Percentiles rank a stretch among this genome's conserved stretches.
phyloP scores from a whole-genome alignment of 2,329 filamentous ascomycete species.

The Tolypocladium paradoxum region DNA sequence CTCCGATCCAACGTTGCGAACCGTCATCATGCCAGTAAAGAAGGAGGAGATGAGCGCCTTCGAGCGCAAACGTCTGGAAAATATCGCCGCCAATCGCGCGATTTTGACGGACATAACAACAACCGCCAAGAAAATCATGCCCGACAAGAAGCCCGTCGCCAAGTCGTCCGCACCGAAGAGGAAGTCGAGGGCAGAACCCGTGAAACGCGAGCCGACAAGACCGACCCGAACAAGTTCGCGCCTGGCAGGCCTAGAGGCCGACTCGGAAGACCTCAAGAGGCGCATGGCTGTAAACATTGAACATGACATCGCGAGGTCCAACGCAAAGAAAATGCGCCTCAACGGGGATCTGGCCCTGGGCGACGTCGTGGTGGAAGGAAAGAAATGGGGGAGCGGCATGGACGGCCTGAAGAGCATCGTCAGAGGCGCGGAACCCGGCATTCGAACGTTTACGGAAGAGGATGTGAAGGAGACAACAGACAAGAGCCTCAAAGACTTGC shows the following conservation, averaged over 20 bases:
- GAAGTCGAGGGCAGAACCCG: conserved; percentile 24
- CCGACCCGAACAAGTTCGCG: conserved; percentile 48
- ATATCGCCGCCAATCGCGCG: conserved; percentile 77
- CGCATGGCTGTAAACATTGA: conserved; percentile 41
- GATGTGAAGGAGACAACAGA: conserved; percentile 73
- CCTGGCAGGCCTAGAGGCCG: conserved; percentile 42
- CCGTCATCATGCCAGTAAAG: conserved; percentile 31
- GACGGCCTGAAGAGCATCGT: conserved; percentile 50
- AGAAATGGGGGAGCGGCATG: conserved; percentile 59
- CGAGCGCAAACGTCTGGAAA: conserved; percentile 73
- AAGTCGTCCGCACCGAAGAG: conserved; percentile 27
- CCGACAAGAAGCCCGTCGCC: conserved; percentile 37
- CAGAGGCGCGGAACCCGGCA: conserved; percentile 65
- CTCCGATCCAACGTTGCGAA: no score
- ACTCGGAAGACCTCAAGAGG: conserved; percentile 34
- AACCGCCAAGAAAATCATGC: conserved; percentile 58
- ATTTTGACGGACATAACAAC: conserved; percentile 67
- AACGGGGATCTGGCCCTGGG: conserved; percentile 55
- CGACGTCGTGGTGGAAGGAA: conserved; percentile 71
- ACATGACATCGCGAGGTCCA: conserved; percentile 26
- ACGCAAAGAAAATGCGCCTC: conserved; percentile 47
- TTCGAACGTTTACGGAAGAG: conserved; percentile 76
- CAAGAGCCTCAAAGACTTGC: conserved; percentile 59
- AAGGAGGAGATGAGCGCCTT: conserved; percentile 62
- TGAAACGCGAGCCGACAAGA: conserved; percentile 35